Evolutionary conservation across 176 grass and related monocot species (phyloP).

Genomic region (Cenchrus fungigraminus): DNA sequence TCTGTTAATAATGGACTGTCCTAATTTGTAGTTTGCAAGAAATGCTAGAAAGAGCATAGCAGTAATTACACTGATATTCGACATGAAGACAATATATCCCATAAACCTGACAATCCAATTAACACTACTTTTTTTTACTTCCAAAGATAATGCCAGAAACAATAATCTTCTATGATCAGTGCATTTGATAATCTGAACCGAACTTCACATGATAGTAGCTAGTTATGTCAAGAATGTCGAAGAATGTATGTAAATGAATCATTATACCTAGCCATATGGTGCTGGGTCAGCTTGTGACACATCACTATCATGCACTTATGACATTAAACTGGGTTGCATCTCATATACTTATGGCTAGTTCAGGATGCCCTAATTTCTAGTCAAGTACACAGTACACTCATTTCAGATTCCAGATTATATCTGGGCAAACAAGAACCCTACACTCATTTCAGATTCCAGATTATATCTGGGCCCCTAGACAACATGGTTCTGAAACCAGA

Average conservation of each 20-base stretch:
- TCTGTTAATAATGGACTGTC: not conserved
- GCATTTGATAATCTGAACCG: not conserved
- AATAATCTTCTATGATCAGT: not conserved
- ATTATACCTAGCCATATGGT: not conserved
- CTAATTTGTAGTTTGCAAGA: not conserved
- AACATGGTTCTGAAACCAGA: not conserved
- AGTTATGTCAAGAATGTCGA: not conserved
- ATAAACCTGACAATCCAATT: not conserved
- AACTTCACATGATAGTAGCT: not conserved
- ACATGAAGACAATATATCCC: not conserved
- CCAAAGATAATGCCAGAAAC: not conserved
- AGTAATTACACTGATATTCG: not conserved
- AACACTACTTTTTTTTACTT: not conserved
- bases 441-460: not conserved
- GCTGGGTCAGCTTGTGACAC: not conserved
- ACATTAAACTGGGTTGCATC: not conserved
- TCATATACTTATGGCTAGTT: not conserved
- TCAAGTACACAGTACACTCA: not conserved
- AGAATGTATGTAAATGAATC: not conserved
- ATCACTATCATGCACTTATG: not conserved
- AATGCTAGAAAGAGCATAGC: not conserved
- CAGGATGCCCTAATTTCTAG: constrained; percentile 1
- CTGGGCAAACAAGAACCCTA: not conserved
- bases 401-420: not conserved
- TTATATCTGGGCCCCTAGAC: not conserved